A percentile compares a stretch with the other conserved stretches of the same genome.
Evolutionary conservation across 208 protist genomes (phyloP).

Genomic region (Trypanosoma cruzi): DNA sequence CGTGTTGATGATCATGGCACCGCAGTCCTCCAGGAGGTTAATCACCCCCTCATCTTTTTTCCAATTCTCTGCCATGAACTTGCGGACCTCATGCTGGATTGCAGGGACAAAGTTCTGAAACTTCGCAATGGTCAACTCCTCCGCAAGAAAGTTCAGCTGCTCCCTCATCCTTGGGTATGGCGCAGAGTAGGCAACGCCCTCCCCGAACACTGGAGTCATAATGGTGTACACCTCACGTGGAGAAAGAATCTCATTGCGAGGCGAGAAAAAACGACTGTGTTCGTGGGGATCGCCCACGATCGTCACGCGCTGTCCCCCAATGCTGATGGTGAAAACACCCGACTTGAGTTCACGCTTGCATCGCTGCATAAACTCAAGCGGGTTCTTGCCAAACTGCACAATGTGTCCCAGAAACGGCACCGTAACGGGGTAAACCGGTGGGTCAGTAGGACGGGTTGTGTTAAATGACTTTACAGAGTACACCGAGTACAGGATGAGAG

Average conservation of each 20-base stretch:
- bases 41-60: constrained; percentile 79
- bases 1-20: constrained; percentile 94
- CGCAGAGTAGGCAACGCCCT: constrained; percentile 84
- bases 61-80: constrained; percentile 81
- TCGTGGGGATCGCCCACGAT: constrained; percentile 74
- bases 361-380: constrained; percentile 59
- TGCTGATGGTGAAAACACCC: constrained; percentile 85
- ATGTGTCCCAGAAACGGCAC: constrained; percentile 79
- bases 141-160: constrained; percentile 87
- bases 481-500: constrained; percentile 62
- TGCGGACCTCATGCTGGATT: constrained; percentile 87
- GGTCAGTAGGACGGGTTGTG: constrained; percentile 72
- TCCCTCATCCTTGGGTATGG: constrained; percentile 84
- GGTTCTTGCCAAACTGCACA: constrained; percentile 71
- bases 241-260: constrained; percentile 83
- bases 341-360: constrained; percentile 64
- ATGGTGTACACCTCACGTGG: constrained; percentile 87
- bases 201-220: constrained; percentile 89
- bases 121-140: constrained; percentile 85
- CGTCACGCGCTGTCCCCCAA: constrained; percentile 79
- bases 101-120: constrained; percentile 87
- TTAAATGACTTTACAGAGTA: constrained; percentile 87
- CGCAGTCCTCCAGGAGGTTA: constrained; percentile 86
- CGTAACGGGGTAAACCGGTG: constrained; percentile 57
- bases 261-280: constrained; percentile 83